A percentile compares a stretch with the other conserved stretches of the same genome.
These are phyloP conservation scores for Reutealis trisperma DNA, from an alignment of 345 rosid species.

Conservation along the genomic window DNA sequence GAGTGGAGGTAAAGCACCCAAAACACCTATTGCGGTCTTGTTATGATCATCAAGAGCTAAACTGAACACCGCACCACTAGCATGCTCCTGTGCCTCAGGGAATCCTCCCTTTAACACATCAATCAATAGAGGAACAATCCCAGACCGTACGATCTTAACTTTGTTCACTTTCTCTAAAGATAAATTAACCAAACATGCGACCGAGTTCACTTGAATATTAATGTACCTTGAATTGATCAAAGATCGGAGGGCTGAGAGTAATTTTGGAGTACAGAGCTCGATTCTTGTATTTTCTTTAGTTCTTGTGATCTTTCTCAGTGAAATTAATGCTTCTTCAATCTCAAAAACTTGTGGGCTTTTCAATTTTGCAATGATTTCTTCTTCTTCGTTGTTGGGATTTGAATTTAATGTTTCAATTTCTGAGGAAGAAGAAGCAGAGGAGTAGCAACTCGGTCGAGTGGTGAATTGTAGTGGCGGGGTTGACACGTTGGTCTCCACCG, in stretches of 20 bases:
- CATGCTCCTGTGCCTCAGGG: constrained; percentile 77
- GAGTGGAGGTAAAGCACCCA: constrained; percentile 82
- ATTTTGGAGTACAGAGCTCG: constrained; percentile 52
- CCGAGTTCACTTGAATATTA: constrained; percentile 62
- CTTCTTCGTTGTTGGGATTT: constrained; percentile 46
- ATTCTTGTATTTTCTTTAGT: constrained; percentile 46
- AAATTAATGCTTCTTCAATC: constrained; percentile 60
- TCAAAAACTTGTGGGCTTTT: constrained; percentile 48
- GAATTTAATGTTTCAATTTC: constrained; percentile 41
- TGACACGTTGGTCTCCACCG: constrained; percentile 27
- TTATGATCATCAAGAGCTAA: constrained; percentile 74
- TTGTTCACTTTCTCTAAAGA: constrained; percentile 70
- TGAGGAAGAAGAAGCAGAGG: constrained; percentile 60
- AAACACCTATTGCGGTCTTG: constrained; percentile 81
- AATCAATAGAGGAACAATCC: constrained; percentile 66
- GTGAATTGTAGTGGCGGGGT: constrained; percentile 49
- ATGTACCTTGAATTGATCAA: constrained; percentile 59
- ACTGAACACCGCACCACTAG: constrained; percentile 75
- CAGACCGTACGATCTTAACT: constrained; percentile 80
- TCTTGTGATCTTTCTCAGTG: constrained; percentile 58
- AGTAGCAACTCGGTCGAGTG: constrained; percentile 62
- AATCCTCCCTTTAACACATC: constrained; percentile 73
- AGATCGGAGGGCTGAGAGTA: constrained; percentile 52
- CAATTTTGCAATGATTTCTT: constrained; percentile 48
- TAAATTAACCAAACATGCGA: constrained; percentile 75